Conservation (phyloP, 441 rosid species). For the Hura crepitans region DNA sequence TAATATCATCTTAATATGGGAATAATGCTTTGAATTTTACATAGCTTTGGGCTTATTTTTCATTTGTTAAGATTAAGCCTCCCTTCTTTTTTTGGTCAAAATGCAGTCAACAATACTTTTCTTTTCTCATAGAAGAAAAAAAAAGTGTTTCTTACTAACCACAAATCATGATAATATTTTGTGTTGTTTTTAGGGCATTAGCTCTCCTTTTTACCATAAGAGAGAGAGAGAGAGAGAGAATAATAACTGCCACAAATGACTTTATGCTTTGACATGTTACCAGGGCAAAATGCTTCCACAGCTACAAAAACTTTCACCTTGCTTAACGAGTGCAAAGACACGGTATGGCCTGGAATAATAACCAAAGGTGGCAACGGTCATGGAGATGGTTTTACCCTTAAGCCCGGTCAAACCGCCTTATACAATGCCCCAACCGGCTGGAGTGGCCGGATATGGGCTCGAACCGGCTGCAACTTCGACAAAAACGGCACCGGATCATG, state of each 20-base stretch:
- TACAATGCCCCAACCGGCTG: constrained; percentile 36
- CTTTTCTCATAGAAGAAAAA: too few relatives aligned
- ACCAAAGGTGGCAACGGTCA: constrained; percentile 21
- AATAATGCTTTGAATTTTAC: too few relatives aligned
- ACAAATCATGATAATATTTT: too few relatives aligned
- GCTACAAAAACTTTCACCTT: constrained; percentile 41
- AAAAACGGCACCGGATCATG: constrained; percentile 36
- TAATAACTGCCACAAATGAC: not conserved
- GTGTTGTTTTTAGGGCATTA: too few relatives aligned
- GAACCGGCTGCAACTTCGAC: constrained; percentile 49
- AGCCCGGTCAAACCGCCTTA: constrained; percentile 34
- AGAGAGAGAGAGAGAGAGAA: too few relatives aligned
- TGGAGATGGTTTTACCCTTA: constrained; percentile 35
- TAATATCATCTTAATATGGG: too few relatives aligned
- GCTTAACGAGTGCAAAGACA: constrained; percentile 50
- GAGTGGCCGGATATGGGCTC: constrained; percentile 69
- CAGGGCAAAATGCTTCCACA: constrained; percentile 28
- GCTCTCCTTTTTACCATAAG: too few relatives aligned
- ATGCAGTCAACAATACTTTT: too few relatives aligned
- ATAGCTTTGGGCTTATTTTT: too few relatives aligned
- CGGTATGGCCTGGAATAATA: constrained; percentile 56
- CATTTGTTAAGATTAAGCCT: too few relatives aligned
- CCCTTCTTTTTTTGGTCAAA: too few relatives aligned
- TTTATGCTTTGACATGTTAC: not conserved
- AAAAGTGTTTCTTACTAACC: too few relatives aligned